These are phyloP conservation scores for Kockiozyma suomiensis DNA, from an alignment of 805 yeast species.

Conservation along the genomic window DNA sequence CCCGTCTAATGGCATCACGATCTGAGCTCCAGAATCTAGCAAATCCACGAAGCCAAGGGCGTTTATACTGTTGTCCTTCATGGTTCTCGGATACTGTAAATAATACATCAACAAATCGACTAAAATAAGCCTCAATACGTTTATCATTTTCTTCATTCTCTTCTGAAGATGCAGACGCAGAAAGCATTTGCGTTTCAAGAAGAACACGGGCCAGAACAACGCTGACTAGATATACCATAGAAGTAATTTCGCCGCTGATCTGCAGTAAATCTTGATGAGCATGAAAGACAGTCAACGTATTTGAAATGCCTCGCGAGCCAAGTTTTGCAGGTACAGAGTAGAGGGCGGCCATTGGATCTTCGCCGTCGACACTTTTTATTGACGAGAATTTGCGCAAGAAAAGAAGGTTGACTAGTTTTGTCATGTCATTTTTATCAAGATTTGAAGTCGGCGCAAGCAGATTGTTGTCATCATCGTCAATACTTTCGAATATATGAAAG, in stretches of 20 bases:
- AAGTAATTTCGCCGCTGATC: conserved; percentile 31
- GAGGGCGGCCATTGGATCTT: not conserved
- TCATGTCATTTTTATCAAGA: not conserved
- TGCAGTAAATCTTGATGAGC: conserved; percentile 27
- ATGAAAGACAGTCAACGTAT: conserved; percentile 31
- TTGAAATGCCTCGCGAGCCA: conserved; percentile 31
- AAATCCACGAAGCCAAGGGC: conserved; percentile 33
- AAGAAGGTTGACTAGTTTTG: conserved; percentile 18
- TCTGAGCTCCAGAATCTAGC: conserved; percentile 30
- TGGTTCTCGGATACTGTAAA: conserved; percentile 12
- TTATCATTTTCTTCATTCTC: not conserved
- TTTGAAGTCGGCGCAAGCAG: not conserved
- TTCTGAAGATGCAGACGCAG: not conserved
- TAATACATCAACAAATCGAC: conserved; percentile 19
- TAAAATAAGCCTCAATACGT: not conserved
- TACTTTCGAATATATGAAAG: conserved; percentile 17
- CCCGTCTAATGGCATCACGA: conserved; percentile 8
- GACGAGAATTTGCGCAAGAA: conserved; percentile 23
- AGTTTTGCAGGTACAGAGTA: conserved; percentile 29
- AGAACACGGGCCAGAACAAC: conserved; percentile 20
- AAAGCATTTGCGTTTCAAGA: conserved; percentile 14
- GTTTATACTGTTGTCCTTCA: conserved; percentile 19
- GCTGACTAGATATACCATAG: conserved; percentile 21
- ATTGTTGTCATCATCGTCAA: not conserved
- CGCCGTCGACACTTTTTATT: not conserved